Evolutionary conservation across 1,284 basidiomycete genomes (phyloP), one percentile per base, ranked within the genome.

Genomic region (Cryptococcus wingfieldii): DNA sequence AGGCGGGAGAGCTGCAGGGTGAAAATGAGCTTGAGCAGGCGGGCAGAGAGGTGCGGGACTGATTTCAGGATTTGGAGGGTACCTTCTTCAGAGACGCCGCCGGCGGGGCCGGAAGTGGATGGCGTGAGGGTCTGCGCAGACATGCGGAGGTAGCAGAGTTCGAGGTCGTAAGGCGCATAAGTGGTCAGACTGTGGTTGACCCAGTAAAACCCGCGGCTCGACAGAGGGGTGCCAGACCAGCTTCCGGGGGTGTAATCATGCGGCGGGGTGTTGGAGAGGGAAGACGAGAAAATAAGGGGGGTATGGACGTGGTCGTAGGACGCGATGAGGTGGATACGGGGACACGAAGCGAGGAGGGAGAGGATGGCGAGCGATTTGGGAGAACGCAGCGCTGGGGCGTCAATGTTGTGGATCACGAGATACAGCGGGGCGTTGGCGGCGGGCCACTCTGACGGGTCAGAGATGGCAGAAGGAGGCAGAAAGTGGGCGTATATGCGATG

Each of bases 131-230:
- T 61, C 5, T 50, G 59, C 25, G 58, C 60, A 13, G 68, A 69
- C 39, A 69, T 64, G 7, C 61, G 71, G 41, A 65, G 70, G 51
- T 69, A 77, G 19, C 84, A 80, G 51, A 87, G 82, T 73, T 96
- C 93, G 57, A 83, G 80, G 68, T 88, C 86, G 77, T 94, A 95
- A 2, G 88, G 80, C 25, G 79, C 80, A 63, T 90, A 86, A 0
- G 93, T 95, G 2, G 90, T 88, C 16, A 88, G 72, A 71, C 92
- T 88, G 75, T 95, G 90, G 83, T 89, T 92, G 14, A 94, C 77
- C 85, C 89, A 94, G 6, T 85, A 82, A 74, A 87, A 90, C 1
- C 87, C 87, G 37, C 83, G 60, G 5, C 51, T 55, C 19, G 9
- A 7, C 0, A 60, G 67, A 2, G 65, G 61, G 16, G 45, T 47